Evolutionary conservation across 306 rosid genomes (phyloP).

Genomic region (Dicorynia guianensis): DNA sequence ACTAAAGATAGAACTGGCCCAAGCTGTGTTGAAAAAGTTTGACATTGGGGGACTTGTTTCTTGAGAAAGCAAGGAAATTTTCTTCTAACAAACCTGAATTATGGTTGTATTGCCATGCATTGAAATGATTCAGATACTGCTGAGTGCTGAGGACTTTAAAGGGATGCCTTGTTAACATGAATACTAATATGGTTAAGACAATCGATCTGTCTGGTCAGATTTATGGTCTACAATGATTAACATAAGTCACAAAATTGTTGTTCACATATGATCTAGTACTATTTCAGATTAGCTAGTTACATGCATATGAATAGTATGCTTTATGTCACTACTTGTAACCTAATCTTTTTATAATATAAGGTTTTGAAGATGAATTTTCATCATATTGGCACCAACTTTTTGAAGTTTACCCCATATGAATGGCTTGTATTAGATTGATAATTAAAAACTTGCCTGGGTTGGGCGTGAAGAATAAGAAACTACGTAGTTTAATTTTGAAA

Average conservation of each 20-base stretch:
- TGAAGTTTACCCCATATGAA: neutral
- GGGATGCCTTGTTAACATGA: constrained; percentile 17
- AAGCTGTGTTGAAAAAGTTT: neutral
- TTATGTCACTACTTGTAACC: neutral
- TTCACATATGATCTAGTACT: neutral
- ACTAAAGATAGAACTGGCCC: constrained; percentile 27
- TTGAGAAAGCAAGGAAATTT: constrained; percentile 22
- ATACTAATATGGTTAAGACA: neutral
- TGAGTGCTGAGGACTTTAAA: constrained; percentile 3
- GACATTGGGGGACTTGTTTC: neutral
- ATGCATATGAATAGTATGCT: neutral
- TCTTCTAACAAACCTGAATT: constrained; percentile 22
- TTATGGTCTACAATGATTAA: neutral
- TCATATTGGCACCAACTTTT: constrained; percentile 3
- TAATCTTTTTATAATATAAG: neutral
- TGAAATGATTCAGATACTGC: constrained; percentile 16
- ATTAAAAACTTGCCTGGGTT: neutral
- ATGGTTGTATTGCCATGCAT: constrained; percentile 23
- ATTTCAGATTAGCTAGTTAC: neutral
- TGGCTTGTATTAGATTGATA: neutral
- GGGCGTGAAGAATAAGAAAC: neutral
- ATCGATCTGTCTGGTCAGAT: constrained; percentile 2
- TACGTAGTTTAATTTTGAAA: constrained; percentile 1
- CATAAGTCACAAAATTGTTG: constrained; percentile 8
- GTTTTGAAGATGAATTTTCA: constrained; percentile 10